phyloP scores from a whole-genome alignment of 2,329 filamentous ascomycete genomes.

The Hansfordia pulvinata region DNA sequence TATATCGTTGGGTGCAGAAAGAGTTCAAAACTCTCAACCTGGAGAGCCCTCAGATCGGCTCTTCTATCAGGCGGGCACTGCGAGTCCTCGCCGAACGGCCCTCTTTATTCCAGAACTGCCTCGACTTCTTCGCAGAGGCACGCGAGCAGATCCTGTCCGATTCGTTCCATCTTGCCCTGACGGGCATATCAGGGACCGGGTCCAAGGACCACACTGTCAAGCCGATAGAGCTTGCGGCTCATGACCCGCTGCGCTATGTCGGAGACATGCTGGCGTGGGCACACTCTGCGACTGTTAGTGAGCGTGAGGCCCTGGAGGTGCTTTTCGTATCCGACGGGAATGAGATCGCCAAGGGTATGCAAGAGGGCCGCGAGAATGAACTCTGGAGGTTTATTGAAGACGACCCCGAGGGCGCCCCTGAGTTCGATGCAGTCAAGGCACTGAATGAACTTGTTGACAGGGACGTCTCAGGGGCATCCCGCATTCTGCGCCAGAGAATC shows the following conservation, averaged over 20 bases:
- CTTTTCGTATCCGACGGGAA: constrained; percentile 85
- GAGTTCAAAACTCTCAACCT: constrained; percentile 88
- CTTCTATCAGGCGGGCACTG: constrained; percentile 69
- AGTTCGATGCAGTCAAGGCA: constrained; percentile 71
- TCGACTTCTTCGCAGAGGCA: constrained; percentile 86
- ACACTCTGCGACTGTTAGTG: constrained; percentile 86
- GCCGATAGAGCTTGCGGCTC: constrained; percentile 86
- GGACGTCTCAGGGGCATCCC: constrained; percentile 66
- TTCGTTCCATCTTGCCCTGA: constrained; percentile 78
- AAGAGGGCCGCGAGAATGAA: constrained; percentile 68
- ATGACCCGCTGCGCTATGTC: constrained; percentile 82
- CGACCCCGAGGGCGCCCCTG: constrained; percentile 31
- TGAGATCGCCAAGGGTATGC: constrained; percentile 71
- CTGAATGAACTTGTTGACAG: constrained; percentile 78
- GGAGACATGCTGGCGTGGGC: constrained; percentile 98
- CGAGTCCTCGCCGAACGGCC: constrained; percentile 82
- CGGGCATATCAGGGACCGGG: constrained; percentile 49
- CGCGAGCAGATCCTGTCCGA: constrained; percentile 78
- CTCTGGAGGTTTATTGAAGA: constrained; percentile 61
- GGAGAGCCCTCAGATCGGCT: constrained; percentile 85
- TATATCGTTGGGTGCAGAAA: constrained; percentile 89
- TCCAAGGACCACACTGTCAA: constrained; percentile 53
- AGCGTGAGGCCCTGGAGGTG: constrained; percentile 81
- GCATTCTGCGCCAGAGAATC: constrained; percentile 75
- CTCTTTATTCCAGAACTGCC: constrained; percentile 79